A percentile compares a stretch with the other conserved stretches of the same genome.
Evolutionary conservation across 164 flowering plant genomes (phyloP).

Genomic region (Cinnamomum micranthum): DNA sequence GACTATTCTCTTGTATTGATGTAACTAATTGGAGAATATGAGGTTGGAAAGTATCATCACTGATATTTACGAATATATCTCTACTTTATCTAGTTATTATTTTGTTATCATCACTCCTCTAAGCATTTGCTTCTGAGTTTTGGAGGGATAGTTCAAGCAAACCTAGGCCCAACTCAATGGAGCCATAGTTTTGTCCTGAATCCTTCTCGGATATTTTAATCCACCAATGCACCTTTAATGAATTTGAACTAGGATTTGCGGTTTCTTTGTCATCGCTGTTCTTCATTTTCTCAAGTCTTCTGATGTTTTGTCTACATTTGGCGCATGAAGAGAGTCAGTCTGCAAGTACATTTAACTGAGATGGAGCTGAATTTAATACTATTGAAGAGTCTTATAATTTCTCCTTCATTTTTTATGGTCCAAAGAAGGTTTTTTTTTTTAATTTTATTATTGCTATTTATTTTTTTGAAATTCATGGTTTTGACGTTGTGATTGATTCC

Average conservation of each 20-base stretch:
- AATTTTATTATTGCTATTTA: too few species aligned
- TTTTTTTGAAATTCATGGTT: not conserved
- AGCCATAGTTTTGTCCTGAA: not conserved
- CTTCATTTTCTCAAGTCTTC: not conserved
- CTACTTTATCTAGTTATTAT: too few species aligned
- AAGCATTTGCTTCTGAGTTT: not conserved
- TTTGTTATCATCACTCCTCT: too few species aligned
- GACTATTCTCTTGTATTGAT: too few species aligned
- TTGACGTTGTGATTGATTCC: not conserved
- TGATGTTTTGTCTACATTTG: not conserved
- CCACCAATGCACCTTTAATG: not conserved
- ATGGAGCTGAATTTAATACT: not conserved
- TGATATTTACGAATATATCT: too few species aligned
- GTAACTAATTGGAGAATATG: too few species aligned
- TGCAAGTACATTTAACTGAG: not conserved
- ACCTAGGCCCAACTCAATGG: not conserved
- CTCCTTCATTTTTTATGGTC: not conserved
- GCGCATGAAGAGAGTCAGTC: not conserved
- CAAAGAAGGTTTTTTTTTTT: too few species aligned
- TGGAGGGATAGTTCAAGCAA: not conserved
- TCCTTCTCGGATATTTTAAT: not conserved
- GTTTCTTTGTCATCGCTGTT: not conserved
- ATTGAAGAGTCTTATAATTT: not conserved
- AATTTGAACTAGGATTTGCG: not conserved
- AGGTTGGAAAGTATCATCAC: too few species aligned